Conservation (phyloP, 495 filamentous ascomycete genomes). For the Cetradonia linearis region DNA sequence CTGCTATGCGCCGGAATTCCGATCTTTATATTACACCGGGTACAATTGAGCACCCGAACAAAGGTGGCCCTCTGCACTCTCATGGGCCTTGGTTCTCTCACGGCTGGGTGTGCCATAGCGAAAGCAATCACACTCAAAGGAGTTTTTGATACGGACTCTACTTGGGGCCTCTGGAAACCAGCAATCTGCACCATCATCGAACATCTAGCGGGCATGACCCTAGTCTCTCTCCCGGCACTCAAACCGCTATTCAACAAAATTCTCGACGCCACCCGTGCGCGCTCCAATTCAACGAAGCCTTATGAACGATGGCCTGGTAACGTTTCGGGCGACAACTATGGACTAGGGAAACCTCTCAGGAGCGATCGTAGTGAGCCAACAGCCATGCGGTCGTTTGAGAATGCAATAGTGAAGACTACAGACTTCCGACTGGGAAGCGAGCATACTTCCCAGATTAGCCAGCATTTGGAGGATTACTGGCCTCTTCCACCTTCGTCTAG, state of each 20-base stretch:
- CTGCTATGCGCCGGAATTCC: constrained; percentile 24
- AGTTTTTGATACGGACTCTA: constrained; percentile 22
- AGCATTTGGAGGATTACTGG: constrained; percentile 13
- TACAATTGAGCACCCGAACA: constrained; percentile 22
- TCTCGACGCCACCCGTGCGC: not conserved
- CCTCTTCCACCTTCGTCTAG: constrained; percentile 5
- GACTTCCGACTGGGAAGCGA: constrained; percentile 13
- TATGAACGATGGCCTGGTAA: constrained; percentile 9
- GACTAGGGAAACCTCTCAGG: constrained; percentile 1
- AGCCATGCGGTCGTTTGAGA: not conserved
- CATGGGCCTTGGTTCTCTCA: constrained; percentile 25
- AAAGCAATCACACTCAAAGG: constrained; percentile 21
- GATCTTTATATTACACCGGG: constrained; percentile 21
- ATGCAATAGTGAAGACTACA: constrained; percentile 9
- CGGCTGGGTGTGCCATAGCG: constrained; percentile 24
- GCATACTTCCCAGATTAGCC: constrained; percentile 9
- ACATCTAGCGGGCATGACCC: constrained; percentile 21
- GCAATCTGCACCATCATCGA: constrained; percentile 23
- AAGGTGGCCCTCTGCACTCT: constrained; percentile 23
- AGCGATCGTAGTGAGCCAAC: not conserved
- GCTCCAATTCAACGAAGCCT: not conserved
- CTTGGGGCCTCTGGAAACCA: constrained; percentile 20
- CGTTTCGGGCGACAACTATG: not conserved
- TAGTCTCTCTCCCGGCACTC: constrained; percentile 23
- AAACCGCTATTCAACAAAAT: constrained; percentile 19